These are phyloP conservation scores for Monilinia fructicola DNA, from an alignment of 2,329 filamentous ascomycete species.

Conservation along the genomic window DNA sequence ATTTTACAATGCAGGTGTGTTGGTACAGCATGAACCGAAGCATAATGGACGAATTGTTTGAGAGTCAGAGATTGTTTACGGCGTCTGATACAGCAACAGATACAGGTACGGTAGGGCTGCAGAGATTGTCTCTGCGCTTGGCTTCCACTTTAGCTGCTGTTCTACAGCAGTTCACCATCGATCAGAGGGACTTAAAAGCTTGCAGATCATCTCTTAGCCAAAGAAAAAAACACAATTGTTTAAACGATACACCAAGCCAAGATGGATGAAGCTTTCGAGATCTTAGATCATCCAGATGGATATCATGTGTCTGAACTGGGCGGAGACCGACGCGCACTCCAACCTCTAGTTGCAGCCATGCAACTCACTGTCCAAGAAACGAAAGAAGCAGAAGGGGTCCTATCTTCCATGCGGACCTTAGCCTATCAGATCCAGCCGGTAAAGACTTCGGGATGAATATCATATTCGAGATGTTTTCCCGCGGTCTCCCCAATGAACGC, in stretches of 20 bases:
- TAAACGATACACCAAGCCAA: neutral
- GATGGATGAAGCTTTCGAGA: conserved; percentile 21
- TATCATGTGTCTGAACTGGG: conserved; percentile 9
- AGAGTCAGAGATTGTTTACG: neutral
- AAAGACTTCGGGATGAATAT: conserved; percentile 1
- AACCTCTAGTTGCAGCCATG: conserved; percentile 17
- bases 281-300: conserved; percentile 11
- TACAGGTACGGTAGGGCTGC: neutral
- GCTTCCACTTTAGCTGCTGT: neutral
- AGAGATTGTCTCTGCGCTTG: neutral
- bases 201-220: neutral
- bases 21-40: neutral
- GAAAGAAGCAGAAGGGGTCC: neutral
- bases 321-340: conserved; percentile 5
- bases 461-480: conserved; percentile 17
- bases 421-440: neutral
- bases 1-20: neutral
- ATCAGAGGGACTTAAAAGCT: neutral
- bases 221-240: neutral
- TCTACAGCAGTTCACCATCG: neutral
- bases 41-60: neutral
- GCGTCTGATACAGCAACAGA: neutral
- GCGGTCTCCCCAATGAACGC: conserved; percentile 1
- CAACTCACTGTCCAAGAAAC: neutral
- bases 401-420: conserved; percentile 17